Evolutionary conservation across 2,329 filamentous ascomycete genomes (phyloP), one percentile per base, ranked within the genome.

Genomic region (Aspergillus tubingensis): DNA sequence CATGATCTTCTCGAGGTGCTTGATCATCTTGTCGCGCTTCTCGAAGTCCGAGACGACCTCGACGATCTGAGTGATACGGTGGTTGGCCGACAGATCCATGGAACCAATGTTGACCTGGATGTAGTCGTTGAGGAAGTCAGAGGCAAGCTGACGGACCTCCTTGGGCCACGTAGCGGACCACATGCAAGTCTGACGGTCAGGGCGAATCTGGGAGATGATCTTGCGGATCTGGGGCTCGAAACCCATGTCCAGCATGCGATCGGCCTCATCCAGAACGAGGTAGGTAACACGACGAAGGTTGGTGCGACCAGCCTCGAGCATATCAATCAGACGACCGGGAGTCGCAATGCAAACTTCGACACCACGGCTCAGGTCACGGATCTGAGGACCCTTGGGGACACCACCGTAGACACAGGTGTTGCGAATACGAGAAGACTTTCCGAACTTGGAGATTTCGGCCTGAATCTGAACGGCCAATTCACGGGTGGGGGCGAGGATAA

Each of bases 171-270:
- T 99, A 70, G 95, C 95, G 62, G 95, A 99, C 92, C 94, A 99
- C 92, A 99, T 96, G 84, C 95, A 95, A 65, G 95, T 99, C 80
- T 99, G 95, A 85, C 95, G 90, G 77, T 99, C 95, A 57, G 95
- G 95, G 70, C 95, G 92, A 79, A 98, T 98, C 82, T 99, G 95
- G 65, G 90, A 86, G 70, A 99, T 93, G 68, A 99, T 98, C 84
- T 98, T 98, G 83, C 95, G 92, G 73, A 99, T 98, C 79, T 98
- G 95, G 68, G 95, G 95, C 82, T 99, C 95, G 81, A 99, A 98
- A 87, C 95, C 95, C 95, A 99, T 99, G 82, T 99, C 95, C 77
- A 99, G 85, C 95, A 99, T 99, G 75, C 95, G 94, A 82, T 99
- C 95, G 77, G 95, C 95, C 83, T 99, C 95, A 73, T 99, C 95